These are phyloP conservation scores for Solanum etuberosum DNA, from an alignment of 257 asterid species.

Conservation along the genomic window DNA sequence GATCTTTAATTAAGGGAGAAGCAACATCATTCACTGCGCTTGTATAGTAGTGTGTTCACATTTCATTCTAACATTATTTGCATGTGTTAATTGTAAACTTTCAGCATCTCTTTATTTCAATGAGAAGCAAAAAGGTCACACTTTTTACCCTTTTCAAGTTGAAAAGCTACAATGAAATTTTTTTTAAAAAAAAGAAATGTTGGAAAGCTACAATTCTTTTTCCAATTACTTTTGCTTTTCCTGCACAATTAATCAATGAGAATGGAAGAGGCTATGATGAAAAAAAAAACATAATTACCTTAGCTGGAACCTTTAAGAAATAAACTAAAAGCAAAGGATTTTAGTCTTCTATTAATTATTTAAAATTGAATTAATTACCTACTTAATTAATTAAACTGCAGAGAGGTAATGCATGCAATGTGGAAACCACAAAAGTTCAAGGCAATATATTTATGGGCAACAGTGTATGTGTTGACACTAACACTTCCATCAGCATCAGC, in stretches of 20 bases:
- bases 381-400: background rate
- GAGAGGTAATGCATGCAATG: slow-evolving; percentile 1
- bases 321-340: background rate
- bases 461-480: slow-evolving; percentile 26
- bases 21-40: background rate
- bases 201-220: background rate
- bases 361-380: background rate
- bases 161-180: background rate
- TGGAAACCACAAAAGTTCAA: slow-evolving; percentile 46
- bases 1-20: too few species aligned
- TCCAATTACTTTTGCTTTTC: background rate
- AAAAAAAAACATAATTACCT: background rate
- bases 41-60: background rate
- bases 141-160: background rate
- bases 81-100: background rate
- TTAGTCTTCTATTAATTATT: background rate
- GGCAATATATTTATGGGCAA: slow-evolving; percentile 27
- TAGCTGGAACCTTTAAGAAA: background rate
- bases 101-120: background rate
- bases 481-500: slow-evolving; percentile 35
- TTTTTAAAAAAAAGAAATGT: background rate
- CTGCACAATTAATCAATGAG: background rate
- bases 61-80: background rate
- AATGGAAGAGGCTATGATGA: background rate
- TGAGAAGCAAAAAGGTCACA: background rate